These are phyloP conservation scores for Sporobolus alterniflorus DNA, from an alignment of 202 grass and related monocot species.

Conservation along the genomic window DNA sequence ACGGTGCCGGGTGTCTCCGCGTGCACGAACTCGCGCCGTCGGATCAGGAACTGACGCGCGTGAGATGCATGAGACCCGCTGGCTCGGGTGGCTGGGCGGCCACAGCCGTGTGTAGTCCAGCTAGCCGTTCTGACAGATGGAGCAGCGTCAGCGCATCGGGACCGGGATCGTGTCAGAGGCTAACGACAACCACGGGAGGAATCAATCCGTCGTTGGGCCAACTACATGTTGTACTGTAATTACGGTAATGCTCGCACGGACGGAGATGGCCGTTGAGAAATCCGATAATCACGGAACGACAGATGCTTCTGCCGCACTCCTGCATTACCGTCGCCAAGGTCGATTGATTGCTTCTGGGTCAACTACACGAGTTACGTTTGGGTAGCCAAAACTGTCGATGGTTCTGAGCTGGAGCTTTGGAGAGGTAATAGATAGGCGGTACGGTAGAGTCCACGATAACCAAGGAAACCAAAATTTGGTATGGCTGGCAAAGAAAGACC, in stretches of 20 bases:
- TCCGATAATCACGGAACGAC: not conserved
- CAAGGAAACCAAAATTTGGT: not conserved
- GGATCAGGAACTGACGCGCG: not conserved
- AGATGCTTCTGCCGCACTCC: not conserved
- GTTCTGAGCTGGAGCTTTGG: not conserved
- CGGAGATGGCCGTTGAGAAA: not conserved
- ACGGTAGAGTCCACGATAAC: not conserved
- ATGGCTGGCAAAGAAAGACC: not conserved
- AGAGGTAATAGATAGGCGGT: not conserved
- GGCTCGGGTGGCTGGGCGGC: not conserved
- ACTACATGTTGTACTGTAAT: not conserved
- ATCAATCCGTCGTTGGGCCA: not conserved
- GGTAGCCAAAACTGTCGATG: not conserved
- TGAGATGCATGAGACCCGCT: not conserved
- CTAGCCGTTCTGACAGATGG: slow-evolving; percentile 58
- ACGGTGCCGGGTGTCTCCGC: not conserved
- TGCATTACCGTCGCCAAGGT: not conserved
- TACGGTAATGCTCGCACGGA: not conserved
- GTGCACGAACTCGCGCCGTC: slow-evolving; percentile 44
- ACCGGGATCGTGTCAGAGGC: not conserved
- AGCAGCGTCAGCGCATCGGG: not conserved
- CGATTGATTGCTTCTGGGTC: not conserved
- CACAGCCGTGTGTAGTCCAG: slow-evolving; percentile 20
- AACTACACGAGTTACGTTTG: not conserved
- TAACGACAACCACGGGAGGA: not conserved